Evolutionary conservation across 2,329 filamentous ascomycete genomes (phyloP), one percentile per base, ranked within the genome.

Genomic region (Ascochyta clinopodiicola): DNA sequence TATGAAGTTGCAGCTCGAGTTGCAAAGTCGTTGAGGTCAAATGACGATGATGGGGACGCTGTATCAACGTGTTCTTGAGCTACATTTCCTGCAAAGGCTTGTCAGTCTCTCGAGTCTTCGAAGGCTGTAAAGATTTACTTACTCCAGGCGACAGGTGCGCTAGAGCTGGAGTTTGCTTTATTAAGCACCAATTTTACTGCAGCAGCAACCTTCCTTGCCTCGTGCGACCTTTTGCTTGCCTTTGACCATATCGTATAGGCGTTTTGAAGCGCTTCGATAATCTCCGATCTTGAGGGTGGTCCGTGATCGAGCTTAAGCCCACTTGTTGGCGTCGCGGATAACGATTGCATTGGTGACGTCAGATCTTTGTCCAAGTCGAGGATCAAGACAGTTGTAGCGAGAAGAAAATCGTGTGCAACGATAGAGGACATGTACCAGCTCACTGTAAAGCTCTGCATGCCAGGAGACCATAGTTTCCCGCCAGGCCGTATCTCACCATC

Each of bases 321-420:
- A 22, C 40, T 59, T 12, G 49, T 53, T 9, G 43, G 37, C 4
- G 19, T 19, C 5, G 39, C 34, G 6, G 40, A 21, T 17, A 38
- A 21, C 13, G 21, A 31, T 29, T 58, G 59, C 13, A 67, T 44
- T 6, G 68, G 64, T 9, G 55, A 50, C 1, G 52, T 40, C 19
- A 71, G 35, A 6, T 72, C 70, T 19, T 66, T 67, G 40, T 74
- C 71, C 17, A 79, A 67, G 50, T 81, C 79, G 3, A 81, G 68
- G 34, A 79, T 78, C 4, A 82, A 63, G 19, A 82, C 73, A 54
- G 80, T 81, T 38, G 78, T 78, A 1, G 80, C 81, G 2, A 81
- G 71, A 7, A 82, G 67, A 42, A 82, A 81, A 56, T 81, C 79
- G 51, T 80, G 77, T 2, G 73, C 74, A 44, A 78, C 71, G 3